phyloP scores from a whole-genome alignment of 2,329 filamentous ascomycete genomes.

The Metarhizium rileyi region DNA sequence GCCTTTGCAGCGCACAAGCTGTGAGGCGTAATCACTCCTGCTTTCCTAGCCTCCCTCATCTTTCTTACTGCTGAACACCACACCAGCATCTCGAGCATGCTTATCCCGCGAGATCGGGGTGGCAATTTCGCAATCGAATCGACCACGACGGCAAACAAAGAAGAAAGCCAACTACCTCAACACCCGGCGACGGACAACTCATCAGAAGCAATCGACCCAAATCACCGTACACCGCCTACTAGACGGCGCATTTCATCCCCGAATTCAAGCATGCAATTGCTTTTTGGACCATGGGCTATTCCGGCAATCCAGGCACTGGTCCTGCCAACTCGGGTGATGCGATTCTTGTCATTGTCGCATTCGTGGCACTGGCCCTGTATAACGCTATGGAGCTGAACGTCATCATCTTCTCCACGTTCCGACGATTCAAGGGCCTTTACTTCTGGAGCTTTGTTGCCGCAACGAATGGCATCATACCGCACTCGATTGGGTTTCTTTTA shows the following conservation, averaged over 20 bases:
- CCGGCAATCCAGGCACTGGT: conserved; percentile 4
- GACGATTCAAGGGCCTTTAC: conserved; percentile 21
- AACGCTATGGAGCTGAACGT: conserved; percentile 22
- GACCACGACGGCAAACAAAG: not conserved
- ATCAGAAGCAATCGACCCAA: not conserved
- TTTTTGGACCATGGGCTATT: conserved; percentile 3
- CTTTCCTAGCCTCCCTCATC: not conserved
- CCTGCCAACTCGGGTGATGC: not conserved
- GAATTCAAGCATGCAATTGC: conserved; percentile 1
- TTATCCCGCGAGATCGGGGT: not conserved
- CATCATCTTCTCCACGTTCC: conserved; percentile 23
- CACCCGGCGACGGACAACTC: not conserved
- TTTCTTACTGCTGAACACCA: not conserved
- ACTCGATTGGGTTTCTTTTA: conserved; percentile 36
- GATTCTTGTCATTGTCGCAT: conserved; percentile 1
- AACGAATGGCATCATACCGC: conserved; percentile 20
- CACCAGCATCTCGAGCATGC: not conserved
- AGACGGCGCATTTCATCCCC: no score
- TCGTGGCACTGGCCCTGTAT: conserved; percentile 13
- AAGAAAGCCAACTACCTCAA: not conserved
- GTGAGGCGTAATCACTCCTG: not conserved
- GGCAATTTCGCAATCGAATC: not conserved
- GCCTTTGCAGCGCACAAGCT: conserved; percentile 1
- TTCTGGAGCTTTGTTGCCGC: conserved; percentile 28
- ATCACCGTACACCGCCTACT: no score